Evolutionary conservation across 2,329 filamentous ascomycete species (phyloP).

Genomic region (Cladophialophora carrionii): DNA sequence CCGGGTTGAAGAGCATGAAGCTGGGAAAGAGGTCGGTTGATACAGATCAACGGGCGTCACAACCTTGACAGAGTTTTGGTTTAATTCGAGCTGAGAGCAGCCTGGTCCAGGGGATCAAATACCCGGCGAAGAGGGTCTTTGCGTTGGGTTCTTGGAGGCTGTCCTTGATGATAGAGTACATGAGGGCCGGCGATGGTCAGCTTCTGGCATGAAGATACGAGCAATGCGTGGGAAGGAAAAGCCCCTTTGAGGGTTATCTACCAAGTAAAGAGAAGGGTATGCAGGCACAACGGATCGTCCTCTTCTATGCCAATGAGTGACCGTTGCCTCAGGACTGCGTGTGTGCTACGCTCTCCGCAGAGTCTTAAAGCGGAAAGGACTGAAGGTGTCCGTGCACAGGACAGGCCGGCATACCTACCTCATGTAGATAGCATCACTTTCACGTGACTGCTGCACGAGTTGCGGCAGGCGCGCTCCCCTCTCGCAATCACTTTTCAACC

Average conservation of each 20-base stretch:
- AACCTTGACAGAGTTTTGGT: conserved; percentile 26
- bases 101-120: conserved; percentile 13
- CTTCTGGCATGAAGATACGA: conserved; percentile 33
- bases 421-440: not conserved
- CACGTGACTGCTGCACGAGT: conserved; percentile 8
- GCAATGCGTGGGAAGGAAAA: conserved; percentile 19
- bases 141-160: conserved; percentile 29
- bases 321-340: not conserved
- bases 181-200: conserved; percentile 16
- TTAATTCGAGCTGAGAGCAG: conserved; percentile 19
- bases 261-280: conserved; percentile 1
- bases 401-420: not conserved
- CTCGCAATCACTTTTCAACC: conserved; percentile 14
- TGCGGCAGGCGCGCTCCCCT: conserved; percentile 8
- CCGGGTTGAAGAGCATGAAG: not conserved
- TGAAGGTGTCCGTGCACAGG: not conserved
- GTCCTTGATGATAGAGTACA: conserved; percentile 29
- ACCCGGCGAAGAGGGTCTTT: conserved; percentile 14
- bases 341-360: not conserved
- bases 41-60: conserved; percentile 23
- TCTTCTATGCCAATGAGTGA: not conserved
- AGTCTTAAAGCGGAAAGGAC: not conserved
- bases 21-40: not conserved
- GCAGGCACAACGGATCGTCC: not conserved
- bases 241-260: conserved; percentile 1